Percentiles rank a stretch among this genome's conserved stretches.
Conservation (phyloP, 192 early-diverging fungal species). For the Gigaspora rosea region DNA sequence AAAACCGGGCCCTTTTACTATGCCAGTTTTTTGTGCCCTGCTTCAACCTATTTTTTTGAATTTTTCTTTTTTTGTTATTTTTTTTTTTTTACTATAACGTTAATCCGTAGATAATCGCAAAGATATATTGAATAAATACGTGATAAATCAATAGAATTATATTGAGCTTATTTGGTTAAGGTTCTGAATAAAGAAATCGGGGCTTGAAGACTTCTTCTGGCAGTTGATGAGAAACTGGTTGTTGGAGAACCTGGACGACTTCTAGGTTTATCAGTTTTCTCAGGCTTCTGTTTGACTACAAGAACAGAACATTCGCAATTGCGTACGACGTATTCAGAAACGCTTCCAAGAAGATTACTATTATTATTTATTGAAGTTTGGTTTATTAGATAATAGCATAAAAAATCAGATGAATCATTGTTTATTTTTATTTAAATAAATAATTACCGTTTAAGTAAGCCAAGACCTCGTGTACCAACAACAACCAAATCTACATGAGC, state of each 20-base stretch:
- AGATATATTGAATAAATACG: no score
- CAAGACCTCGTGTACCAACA: conserved; percentile 20
- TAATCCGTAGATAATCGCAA: no score
- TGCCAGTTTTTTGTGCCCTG: no score
- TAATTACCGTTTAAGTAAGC: conserved; percentile 19
- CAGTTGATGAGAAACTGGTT: not conserved
- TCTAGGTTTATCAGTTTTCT: not conserved
- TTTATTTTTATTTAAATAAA: not conserved
- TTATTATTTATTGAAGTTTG: not conserved
- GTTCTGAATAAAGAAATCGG: conserved; percentile 10
- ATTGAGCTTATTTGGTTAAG: conserved; percentile 11
- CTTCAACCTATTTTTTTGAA: no score
- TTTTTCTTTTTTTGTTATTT: no score
- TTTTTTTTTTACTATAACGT: no score
- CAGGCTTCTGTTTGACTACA: conserved; percentile 5
- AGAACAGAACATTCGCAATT: conserved; percentile 1
- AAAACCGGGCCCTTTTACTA: no score
- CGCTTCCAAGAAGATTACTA: conserved; percentile 18
- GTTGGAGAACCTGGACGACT: conserved; percentile 11
- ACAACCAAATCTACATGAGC: conserved; percentile 9
- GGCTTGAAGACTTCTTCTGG: not conserved
- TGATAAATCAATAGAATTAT: not conserved
- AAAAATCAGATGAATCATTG: not conserved
- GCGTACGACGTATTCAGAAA: conserved; percentile 18
- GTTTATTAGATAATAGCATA: not conserved